phyloP scores from a whole-genome alignment of 78 protist species.

The Polysphondylium violaceum region DNA sequence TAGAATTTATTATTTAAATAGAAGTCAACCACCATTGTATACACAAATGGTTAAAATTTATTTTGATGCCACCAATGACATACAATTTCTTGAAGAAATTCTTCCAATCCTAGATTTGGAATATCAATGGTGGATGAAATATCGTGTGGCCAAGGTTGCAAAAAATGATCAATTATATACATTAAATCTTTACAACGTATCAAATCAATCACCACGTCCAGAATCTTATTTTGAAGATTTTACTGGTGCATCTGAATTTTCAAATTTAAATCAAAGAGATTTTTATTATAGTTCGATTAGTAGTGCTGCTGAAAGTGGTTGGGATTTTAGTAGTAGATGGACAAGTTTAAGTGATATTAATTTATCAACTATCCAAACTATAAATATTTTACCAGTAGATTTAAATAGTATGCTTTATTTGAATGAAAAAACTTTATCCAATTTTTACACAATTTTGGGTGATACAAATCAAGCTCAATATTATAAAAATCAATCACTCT shows the following conservation, averaged over 20 bases:
- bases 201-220: slow-evolving; percentile 50
- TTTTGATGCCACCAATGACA: slow-evolving; percentile 6
- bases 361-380: slow-evolving; percentile 6
- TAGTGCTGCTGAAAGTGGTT: slow-evolving; percentile 88
- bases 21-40: slow-evolving; percentile 90
- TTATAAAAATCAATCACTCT: neutral
- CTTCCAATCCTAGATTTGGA: slow-evolving; percentile 80
- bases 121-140: slow-evolving; percentile 80
- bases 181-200: slow-evolving; percentile 50
- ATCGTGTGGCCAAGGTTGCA: slow-evolving; percentile 16
- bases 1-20: slow-evolving; percentile 77
- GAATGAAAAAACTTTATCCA: slow-evolving; percentile 39
- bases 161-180: neutral
- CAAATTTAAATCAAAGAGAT: neutral
- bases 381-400: slow-evolving; percentile 81
- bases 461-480: neutral
- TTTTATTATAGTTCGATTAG: slow-evolving; percentile 41
- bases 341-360: neutral
- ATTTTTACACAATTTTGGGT: neutral
- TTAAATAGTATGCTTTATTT: slow-evolving; percentile 56
- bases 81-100: neutral
- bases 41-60: slow-evolving; percentile 79
- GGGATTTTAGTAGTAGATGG: slow-evolving; percentile 87
- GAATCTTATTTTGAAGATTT: slow-evolving; percentile 62
- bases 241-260: neutral